phyloP scores from a whole-genome alignment of 257 asterid genomes.

The Lycium ferocissimum region DNA sequence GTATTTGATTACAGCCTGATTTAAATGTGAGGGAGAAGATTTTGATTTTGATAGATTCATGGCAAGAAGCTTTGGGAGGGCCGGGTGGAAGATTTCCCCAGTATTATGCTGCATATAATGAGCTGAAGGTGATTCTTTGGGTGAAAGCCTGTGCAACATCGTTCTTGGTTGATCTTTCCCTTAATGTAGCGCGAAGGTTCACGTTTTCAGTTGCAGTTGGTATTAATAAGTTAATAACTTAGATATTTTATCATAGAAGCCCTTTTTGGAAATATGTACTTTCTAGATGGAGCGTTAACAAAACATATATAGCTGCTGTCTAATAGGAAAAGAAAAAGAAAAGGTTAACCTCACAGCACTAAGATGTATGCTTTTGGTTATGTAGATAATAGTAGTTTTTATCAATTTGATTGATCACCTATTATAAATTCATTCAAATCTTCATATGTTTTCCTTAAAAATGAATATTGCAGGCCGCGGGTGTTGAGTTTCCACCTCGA shows the following conservation, averaged over 20 bases:
- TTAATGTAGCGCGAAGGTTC: neutral
- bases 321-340: neutral
- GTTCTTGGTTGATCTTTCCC: constrained; percentile 20
- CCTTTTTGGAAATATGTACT: neutral
- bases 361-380: neutral
- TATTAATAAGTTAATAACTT: neutral
- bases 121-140: constrained; percentile 69
- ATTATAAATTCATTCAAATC: constrained; percentile 16
- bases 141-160: neutral
- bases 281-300: neutral
- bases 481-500: constrained; percentile 94
- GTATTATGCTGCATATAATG: constrained; percentile 85
- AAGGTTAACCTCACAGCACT: neutral
- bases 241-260: neutral
- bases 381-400: constrained; percentile 5
- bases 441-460: constrained; percentile 28
- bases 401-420: neutral
- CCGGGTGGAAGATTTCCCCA: constrained; percentile 88
- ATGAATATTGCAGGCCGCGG: constrained; percentile 65
- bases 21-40: constrained; percentile 95
- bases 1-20: constrained; percentile 74
- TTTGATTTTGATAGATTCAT: constrained; percentile 78
- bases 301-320: constrained; percentile 1
- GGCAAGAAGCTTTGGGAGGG: constrained; percentile 98
- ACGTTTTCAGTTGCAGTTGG: constrained; percentile 16